These are phyloP conservation scores for Salinomyces thailandicus DNA, from an alignment of 2,329 filamentous ascomycete genomes.

Conservation along the genomic window DNA sequence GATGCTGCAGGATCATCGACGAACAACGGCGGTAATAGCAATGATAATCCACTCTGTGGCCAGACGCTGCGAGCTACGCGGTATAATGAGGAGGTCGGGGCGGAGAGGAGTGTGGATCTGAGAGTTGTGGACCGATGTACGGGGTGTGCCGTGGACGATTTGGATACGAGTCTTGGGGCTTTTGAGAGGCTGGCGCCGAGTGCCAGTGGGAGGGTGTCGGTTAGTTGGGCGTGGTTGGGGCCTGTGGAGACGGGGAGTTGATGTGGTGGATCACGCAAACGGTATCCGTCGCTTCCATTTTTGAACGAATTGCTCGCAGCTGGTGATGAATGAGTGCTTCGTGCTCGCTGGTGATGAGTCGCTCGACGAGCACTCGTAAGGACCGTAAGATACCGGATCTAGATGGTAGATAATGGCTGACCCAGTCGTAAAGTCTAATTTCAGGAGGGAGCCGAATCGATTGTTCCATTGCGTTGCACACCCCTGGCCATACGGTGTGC, in stretches of 20 bases:
- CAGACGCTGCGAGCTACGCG: slow-evolving; percentile 52
- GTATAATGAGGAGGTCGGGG: slow-evolving; percentile 36
- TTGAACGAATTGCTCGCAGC: too few relatives aligned
- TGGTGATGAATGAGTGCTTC: too few relatives aligned
- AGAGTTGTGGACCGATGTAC: slow-evolving; percentile 59
- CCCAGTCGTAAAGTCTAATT: too few relatives aligned
- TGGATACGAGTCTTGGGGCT: slow-evolving; percentile 40
- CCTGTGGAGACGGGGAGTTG: slow-evolving; percentile 6
- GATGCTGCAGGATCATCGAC: slow-evolving; percentile 43
- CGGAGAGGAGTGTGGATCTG: slow-evolving; percentile 45
- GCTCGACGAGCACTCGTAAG: too few relatives aligned
- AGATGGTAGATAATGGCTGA: too few relatives aligned
- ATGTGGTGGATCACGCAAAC: not conserved
- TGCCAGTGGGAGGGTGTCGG: slow-evolving; percentile 20
- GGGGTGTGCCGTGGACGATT: slow-evolving; percentile 37
- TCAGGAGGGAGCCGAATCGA: not conserved
- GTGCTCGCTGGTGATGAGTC: too few relatives aligned
- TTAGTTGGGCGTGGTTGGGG: slow-evolving; percentile 25
- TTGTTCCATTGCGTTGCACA: not conserved
- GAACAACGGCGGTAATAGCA: slow-evolving; percentile 35
- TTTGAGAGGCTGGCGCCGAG: slow-evolving; percentile 38
- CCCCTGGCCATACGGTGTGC: not conserved
- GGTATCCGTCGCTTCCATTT: too few relatives aligned
- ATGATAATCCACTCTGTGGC: slow-evolving; percentile 58
- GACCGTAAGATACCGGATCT: too few relatives aligned